Evolutionary conservation across 345 rosid species (phyloP), one percentile per base, ranked within the genome.

Genomic region (Acer negundo): DNA sequence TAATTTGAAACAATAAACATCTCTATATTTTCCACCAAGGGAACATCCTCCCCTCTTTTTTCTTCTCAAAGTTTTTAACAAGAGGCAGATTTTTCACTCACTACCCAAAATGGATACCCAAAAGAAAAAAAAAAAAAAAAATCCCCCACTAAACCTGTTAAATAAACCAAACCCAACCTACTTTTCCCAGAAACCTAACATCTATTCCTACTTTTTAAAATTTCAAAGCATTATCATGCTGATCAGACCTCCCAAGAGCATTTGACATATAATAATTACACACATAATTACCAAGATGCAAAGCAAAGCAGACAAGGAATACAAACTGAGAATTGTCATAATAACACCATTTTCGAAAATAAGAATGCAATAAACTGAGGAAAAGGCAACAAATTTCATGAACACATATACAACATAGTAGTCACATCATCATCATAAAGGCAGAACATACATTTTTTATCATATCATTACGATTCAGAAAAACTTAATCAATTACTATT

Each of bases 111-210:
- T 28, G 31, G 3, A 28, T 81, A 90, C 87, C 89, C 92, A 90
- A 77, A 87, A 84, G 23, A 79, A 78, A 82, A 79, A 0, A 26
- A 28, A 55, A 89, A 0, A 26, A 28, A 55, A 89, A 84, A 86
- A 85, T 85, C 77, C 96, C 94, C 94, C 94, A 89, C 97, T 92
- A 73, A 35, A 35, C 38, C 6, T 35, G 38, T 35, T 94, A 92
- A 92, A 94, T 94, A 92, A 88, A 87, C 95, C 95, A 90, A 22
- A 70, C 98, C 97, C 93, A 87, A 86, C 91, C 92, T 89, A 86
- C 72, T 70, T 67, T 83, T 81, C 86, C 87, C 85, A 58, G 49
- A 77, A 79, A 79, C 85, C 85, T 73, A 80, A 55, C 26, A 38
- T 77, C 82, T 72, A 69, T 72, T 70, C 86, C 85, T 74, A 77